These are phyloP conservation scores for Terfezia claveryi DNA, from an alignment of 495 filamentous ascomycete genomes.

Conservation along the genomic window DNA sequence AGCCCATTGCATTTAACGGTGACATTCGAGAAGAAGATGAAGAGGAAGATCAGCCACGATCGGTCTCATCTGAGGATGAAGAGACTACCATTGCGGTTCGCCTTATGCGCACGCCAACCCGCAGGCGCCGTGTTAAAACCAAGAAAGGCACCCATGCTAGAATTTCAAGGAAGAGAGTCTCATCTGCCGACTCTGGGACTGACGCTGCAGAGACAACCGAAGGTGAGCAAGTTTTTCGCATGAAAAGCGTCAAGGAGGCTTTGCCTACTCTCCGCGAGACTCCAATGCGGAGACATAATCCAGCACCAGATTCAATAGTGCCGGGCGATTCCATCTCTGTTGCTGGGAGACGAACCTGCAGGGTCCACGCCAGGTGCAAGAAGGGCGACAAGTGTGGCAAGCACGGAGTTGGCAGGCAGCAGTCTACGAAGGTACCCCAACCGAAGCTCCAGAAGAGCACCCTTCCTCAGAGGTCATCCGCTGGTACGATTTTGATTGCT, in stretches of 20 bases:
- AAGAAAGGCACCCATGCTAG: constrained; percentile 13
- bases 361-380: constrained; percentile 35
- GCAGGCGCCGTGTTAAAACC: constrained; percentile 2
- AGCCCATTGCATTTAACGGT: not conserved
- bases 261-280: constrained; percentile 2
- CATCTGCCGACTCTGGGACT: constrained; percentile 11
- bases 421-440: constrained; percentile 46
- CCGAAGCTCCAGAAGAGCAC: constrained; percentile 32
- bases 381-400: constrained; percentile 82
- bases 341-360: constrained; percentile 21
- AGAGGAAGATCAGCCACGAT: constrained; percentile 23
- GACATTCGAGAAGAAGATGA: constrained; percentile 31
- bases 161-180: constrained; percentile 9
- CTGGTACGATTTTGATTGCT: constrained; percentile 23
- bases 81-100: constrained; percentile 11
- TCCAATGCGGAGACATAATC: not conserved
- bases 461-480: constrained; percentile 11
- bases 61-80: constrained; percentile 12
- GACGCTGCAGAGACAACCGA: constrained; percentile 14
- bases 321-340: constrained; percentile 18
- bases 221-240: not conserved
- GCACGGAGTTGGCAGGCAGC: constrained; percentile 27
- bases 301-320: not conserved
- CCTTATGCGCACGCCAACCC: constrained; percentile 8
- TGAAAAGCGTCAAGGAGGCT: not conserved